Base-by-base conservation (phyloP, 2,329 filamentous ascomycete species). In the Colletotrichum tamarilloi region DNA sequence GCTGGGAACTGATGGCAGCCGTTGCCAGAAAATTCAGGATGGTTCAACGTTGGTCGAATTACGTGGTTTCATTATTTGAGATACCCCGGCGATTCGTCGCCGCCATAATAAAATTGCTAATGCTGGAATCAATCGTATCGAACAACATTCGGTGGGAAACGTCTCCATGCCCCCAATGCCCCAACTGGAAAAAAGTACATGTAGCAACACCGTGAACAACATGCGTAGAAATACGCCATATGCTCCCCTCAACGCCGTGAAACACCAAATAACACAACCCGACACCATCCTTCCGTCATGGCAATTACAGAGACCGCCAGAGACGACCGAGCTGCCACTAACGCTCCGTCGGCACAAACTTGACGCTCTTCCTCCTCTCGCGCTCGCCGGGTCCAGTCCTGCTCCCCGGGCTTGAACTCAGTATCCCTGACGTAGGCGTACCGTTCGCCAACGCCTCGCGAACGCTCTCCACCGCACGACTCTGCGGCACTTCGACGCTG, bases 351-450 rank as follows among this genome's bases (percentile, higher is more conserved):
- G 83, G 84, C 2, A 86, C 87, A 80, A 92, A 90, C 82, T 92
- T 92, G 76, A 92, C 90, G 75, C 89, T 92, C 85, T 91, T 92
- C 78, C 89, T 85, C 75, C 89, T 84, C 78, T 91, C 90, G 71
- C 88, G 80, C 59, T 88, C 87, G 1, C 76, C 80, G 4, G 42
- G 42, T 11, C 42, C 42, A 4, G 79, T 76, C 4, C 78, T 76
- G 67, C 82, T 77, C 1, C 85, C 86, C 1, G 88, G 88, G 67
- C 87, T 90, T 0, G 87, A 87, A 75, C 88, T 88, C 4, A 89
- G 76, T 2, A 88, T 85, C 0, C 80, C 67, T 22, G 49, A 19
- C 5, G n/a, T 67, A 11, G 49, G 32, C 4, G 26, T 35, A 16
- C 78, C 75, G 59, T 79, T 82, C 58, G 83, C 83, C 16, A 91